Evolutionary conservation across 2,329 filamentous ascomycete species (phyloP).

Genomic region (Trichoderma oligosporum): DNA sequence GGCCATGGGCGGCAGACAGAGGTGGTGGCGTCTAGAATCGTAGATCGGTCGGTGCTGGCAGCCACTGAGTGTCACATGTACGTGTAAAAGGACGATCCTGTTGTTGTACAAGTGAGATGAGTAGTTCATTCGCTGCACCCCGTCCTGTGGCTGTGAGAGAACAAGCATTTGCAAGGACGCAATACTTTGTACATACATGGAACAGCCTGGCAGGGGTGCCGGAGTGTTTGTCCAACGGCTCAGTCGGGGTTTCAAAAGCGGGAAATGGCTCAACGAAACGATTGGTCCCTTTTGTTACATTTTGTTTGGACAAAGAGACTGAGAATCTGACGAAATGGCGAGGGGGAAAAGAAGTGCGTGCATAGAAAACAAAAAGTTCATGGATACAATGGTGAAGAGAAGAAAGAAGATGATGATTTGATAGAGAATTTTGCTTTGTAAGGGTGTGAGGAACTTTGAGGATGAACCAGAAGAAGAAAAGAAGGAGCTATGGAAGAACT

Average conservation of each 20-base stretch:
- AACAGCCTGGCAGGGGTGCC: neutral
- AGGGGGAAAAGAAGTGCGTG: neutral
- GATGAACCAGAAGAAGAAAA: neutral
- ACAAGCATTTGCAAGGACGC: too few species aligned
- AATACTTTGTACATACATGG: too few species aligned
- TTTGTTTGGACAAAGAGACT: neutral
- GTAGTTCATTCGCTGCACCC: neutral
- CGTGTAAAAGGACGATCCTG: neutral
- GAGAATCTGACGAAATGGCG: neutral
- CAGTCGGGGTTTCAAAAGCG: constrained; percentile 2
- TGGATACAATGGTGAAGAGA: neutral
- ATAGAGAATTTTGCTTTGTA: too few species aligned
- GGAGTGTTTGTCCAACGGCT: neutral
- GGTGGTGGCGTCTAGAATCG: constrained; percentile 14
- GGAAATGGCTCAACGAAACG: neutral
- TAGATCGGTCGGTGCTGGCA: constrained; percentile 14
- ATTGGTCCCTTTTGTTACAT: too few species aligned
- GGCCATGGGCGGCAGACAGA: neutral
- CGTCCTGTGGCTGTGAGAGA: neutral
- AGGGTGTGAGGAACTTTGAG: neutral
- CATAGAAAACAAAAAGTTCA: neutral
- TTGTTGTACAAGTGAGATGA: neutral
- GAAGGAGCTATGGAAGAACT: neutral
- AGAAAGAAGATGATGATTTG: neutral
- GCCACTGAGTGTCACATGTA: neutral